phyloP scores from a whole-genome alignment of 2,329 filamentous ascomycete genomes.

The Pestalotiopsis sp. region DNA sequence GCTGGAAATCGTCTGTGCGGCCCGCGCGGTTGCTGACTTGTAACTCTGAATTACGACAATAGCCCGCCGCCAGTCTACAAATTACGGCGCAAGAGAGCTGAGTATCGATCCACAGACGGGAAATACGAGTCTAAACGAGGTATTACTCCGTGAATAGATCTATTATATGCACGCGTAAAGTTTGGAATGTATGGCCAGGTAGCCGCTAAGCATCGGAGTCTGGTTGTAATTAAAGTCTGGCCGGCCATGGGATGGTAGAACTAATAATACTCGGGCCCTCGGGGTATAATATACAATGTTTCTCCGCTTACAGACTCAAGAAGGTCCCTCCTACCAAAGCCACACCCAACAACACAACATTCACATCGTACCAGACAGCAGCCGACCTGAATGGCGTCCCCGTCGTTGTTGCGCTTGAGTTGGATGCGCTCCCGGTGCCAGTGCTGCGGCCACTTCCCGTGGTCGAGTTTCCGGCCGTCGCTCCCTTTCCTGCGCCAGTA shows the following conservation, averaged over 20 bases:
- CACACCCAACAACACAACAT: background rate
- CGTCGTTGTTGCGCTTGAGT: background rate
- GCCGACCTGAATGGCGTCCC: background rate
- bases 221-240: background rate
- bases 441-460: background rate
- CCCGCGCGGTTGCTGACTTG: conserved; percentile 5
- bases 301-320: background rate
- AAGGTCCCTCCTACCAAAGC: background rate
- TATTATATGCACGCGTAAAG: background rate
- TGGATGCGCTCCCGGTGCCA: background rate
- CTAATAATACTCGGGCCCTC: background rate
- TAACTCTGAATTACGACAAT: too few species aligned
- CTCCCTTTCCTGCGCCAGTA: background rate
- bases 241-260: background rate
- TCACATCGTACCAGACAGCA: background rate
- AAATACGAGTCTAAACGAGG: too few species aligned
- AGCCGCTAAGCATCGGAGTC: background rate
- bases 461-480: background rate
- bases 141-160: background rate
- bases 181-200: background rate
- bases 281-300: background rate
- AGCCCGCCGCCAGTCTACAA: background rate
- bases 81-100: background rate
- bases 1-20: background rate
- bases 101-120: too few species aligned